phyloP scores from a whole-genome alignment of 306 rosid genomes.

The Glycine tomentella region DNA sequence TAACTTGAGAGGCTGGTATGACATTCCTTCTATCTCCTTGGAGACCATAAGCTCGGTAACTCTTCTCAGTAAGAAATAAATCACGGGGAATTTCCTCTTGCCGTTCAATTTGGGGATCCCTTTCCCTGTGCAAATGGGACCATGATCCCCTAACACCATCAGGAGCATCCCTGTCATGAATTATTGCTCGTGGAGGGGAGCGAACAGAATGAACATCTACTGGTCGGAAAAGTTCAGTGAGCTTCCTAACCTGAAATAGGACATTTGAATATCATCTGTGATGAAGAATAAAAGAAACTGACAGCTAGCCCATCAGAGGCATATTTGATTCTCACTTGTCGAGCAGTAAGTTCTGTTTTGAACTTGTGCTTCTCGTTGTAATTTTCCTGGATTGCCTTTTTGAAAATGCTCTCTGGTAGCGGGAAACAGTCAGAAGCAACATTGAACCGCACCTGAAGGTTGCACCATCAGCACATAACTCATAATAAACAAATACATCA shows the following conservation, averaged over 20 bases:
- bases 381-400: constrained; percentile 83
- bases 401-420: constrained; percentile 79
- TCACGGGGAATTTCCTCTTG: constrained; percentile 65
- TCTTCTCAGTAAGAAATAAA: constrained; percentile 70
- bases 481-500: constrained; percentile 33
- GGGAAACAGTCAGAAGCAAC: constrained; percentile 76
- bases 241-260: constrained; percentile 81
- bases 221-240: constrained; percentile 74
- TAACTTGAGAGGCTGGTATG: constrained; percentile 48
- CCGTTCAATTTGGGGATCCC: constrained; percentile 48
- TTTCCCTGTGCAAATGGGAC: constrained; percentile 47
- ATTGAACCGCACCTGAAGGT: constrained; percentile 78
- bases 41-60: constrained; percentile 79
- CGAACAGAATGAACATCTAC: constrained; percentile 50
- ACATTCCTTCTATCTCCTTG: constrained; percentile 65
- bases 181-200: constrained; percentile 45
- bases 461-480: constrained; percentile 42
- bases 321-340: constrained; percentile 66
- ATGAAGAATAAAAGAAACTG: constrained; percentile 33
- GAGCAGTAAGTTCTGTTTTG: constrained; percentile 77
- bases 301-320: neutral
- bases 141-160: constrained; percentile 46
- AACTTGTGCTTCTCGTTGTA: constrained; percentile 71
- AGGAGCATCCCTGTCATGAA: constrained; percentile 48
- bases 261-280: constrained; percentile 37